Conservation (phyloP, 2,329 filamentous ascomycete species). For the Beauveria pseudobassiana region DNA sequence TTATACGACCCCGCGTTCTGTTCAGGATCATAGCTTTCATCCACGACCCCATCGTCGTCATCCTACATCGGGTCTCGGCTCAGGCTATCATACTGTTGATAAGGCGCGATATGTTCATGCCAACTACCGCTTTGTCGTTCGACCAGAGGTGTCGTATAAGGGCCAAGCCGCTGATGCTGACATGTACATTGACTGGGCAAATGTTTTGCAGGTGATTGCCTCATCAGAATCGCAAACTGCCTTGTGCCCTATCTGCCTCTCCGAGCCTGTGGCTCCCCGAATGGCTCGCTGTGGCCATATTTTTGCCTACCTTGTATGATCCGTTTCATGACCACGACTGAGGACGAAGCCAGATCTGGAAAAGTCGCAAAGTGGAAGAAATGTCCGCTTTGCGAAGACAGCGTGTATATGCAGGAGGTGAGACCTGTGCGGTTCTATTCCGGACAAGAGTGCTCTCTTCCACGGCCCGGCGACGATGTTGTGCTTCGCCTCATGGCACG, state of each 20-base stretch:
- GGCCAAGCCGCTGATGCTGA: slow-evolving; percentile 81
- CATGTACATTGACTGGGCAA: slow-evolving; percentile 81
- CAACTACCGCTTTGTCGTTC: slow-evolving; percentile 95
- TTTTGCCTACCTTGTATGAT: slow-evolving; percentile 87
- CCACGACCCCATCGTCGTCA: slow-evolving; percentile 58
- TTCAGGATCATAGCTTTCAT: slow-evolving; percentile 47
- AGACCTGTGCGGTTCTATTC: slow-evolving; percentile 85
- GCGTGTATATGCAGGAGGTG: slow-evolving; percentile 84
- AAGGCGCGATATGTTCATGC: slow-evolving; percentile 89
- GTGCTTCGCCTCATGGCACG: slow-evolving; percentile 81
- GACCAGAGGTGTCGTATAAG: slow-evolving; percentile 71
- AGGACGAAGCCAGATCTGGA: slow-evolving; percentile 59
- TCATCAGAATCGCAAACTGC: slow-evolving; percentile 82
- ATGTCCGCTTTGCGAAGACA: slow-evolving; percentile 92
- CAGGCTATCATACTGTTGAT: slow-evolving; percentile 82
- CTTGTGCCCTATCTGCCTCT: slow-evolving; percentile 91
- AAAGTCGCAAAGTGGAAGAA: slow-evolving; percentile 82
- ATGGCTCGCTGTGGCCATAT: slow-evolving; percentile 98
- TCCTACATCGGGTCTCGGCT: slow-evolving; percentile 76
- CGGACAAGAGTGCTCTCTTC: slow-evolving; percentile 76
- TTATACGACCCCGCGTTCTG: slow-evolving; percentile 72
- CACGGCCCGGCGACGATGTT: slow-evolving; percentile 79
- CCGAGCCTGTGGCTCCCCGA: slow-evolving; percentile 81
- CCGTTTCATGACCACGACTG: slow-evolving; percentile 86
- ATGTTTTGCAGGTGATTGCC: slow-evolving; percentile 84